Evolutionary conservation across 140 eudicot species (phyloP), one percentile per base, ranked within the genome.

Genomic region (Erigeron philadelphicus): DNA sequence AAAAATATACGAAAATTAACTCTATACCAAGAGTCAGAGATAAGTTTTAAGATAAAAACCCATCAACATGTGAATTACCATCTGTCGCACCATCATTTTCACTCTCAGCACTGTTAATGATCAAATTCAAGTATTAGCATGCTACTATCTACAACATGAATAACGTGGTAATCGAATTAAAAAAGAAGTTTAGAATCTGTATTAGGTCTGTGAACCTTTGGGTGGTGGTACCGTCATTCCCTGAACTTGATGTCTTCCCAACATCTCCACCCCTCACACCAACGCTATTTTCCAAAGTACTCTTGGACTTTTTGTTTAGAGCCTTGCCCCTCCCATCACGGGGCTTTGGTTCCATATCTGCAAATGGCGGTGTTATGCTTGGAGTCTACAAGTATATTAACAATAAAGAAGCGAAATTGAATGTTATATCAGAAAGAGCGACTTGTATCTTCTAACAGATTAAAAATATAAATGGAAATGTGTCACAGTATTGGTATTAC

Each of bases 81-180:
- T 70, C 57, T 9, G 66, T 56, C 57, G 66, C 57, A 43, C 67
- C 67, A 57, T 70, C 66, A 44, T 57, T 59, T 49, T 70, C 66
- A 57, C 75, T 57, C 57, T 70, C 75, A 10, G 46, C 75, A 8
- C 75, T 70, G 75, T 45, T 41, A 69, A 41, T 41, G 44, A 40
- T 70, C 43, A 55, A 42, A 55, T 41, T 53, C 13, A 8, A 35
- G n/a, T 44, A 25, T 66, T 25, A 66, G 58, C 5, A 46, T 48
- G 4, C 0, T 25, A 41, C 15, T 2, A 15, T 49, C 7, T 47
- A 35, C 11, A 21, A 19, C 13, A 5, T 8, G 40, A 56, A 70
- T 19, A 7, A 41, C 17, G 53, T 40, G 19, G 72, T 52, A 67
- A 38, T 11, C 5, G 55, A 54, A 38, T 52, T 11, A 1, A 11